Evolutionary conservation across 2,329 filamentous ascomycete species (phyloP), one percentile per base, ranked within the genome.

Genomic region (Calonectria multiphialidica): DNA sequence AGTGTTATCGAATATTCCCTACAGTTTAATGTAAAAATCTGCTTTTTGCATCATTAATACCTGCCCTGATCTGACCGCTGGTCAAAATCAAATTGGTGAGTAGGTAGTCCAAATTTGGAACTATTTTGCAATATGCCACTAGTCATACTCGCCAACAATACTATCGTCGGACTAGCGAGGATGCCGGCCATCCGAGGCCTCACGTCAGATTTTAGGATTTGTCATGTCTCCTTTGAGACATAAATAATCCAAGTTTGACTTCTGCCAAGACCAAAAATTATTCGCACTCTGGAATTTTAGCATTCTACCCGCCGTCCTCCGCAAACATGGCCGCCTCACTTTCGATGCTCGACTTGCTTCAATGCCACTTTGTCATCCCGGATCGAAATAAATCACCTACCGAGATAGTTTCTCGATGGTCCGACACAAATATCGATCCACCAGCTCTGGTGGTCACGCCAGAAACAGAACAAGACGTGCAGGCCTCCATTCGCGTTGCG

Each of bases 391-490:
- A 63, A 15, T 23, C 21, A 8, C 3, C 7, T 7, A 1, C 40
- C 28, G n/a, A 37, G 10, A 18, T 12, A 3, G 45, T 78, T 1
- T 65, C 76, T 0, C 80, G 83, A 0, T 84, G 83, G 83, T 83
- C 83, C 0, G 78, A 82, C 44, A 72, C 73, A 0, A 65, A 77
- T 4, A 59, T 84, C 16, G 2, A 15, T 0, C 69, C 47, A 0
- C 83, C 82, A 1, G 78, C 80, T 10, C 65, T 83, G 0, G 69
- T 83, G 30, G 72, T 81, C 4, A 76, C 66, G 0, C 83, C 83
- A 1, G 65, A 77, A 1, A 75, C 62, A 0, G 81, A 82, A 15
- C 8, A 75, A 0, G 82, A 85, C 62, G 72, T 85, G 0, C 55
- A 76, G 0, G 62, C 73, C 0, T 75, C 80, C 1, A 76, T 84